These are phyloP conservation scores for Phytophthora colocasiae DNA, from an alignment of 352 stramenopile genomes.

Conservation along the genomic window DNA sequence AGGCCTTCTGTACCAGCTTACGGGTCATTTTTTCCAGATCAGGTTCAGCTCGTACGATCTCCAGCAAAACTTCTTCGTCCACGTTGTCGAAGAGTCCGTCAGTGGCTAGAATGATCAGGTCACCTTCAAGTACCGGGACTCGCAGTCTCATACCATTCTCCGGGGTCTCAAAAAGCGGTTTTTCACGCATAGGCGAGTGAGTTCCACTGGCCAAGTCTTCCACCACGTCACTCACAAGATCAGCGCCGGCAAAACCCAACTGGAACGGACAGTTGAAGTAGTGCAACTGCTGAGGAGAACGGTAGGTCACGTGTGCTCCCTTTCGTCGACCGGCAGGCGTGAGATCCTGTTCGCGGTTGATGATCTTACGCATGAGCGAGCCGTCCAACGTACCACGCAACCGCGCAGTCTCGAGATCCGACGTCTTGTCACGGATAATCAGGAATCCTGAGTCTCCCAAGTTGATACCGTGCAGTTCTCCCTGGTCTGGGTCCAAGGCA, in stretches of 20 bases:
- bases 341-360: slow-evolving; percentile 67
- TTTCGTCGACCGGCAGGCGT: slow-evolving; percentile 78
- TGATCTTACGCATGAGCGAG: slow-evolving; percentile 75
- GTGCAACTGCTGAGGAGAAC: slow-evolving; percentile 96
- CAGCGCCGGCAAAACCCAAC: slow-evolving; percentile 60
- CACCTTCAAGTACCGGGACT: slow-evolving; percentile 92
- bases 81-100: slow-evolving; percentile 99
- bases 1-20: slow-evolving; percentile 84
- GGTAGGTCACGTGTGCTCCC: slow-evolving; percentile 89
- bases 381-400: slow-evolving; percentile 77
- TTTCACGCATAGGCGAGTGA: slow-evolving; percentile 66
- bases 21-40: slow-evolving; percentile 82
- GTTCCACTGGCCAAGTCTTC: slow-evolving; percentile 52
- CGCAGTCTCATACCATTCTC: slow-evolving; percentile 92
- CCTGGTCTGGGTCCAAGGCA: slow-evolving; percentile 90
- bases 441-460: slow-evolving; percentile 93
- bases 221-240: slow-evolving; percentile 56
- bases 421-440: slow-evolving; percentile 84
- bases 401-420: slow-evolving; percentile 65
- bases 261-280: slow-evolving; percentile 99
- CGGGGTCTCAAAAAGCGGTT: slow-evolving; percentile 93
- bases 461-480: slow-evolving; percentile 95
- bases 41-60: slow-evolving; percentile 68
- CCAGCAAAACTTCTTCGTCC: slow-evolving; percentile 75
- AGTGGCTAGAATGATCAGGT: slow-evolving; percentile 97